Evolutionary conservation across 331 rosid genomes (phyloP).

Genomic region (Ulmus americana): DNA sequence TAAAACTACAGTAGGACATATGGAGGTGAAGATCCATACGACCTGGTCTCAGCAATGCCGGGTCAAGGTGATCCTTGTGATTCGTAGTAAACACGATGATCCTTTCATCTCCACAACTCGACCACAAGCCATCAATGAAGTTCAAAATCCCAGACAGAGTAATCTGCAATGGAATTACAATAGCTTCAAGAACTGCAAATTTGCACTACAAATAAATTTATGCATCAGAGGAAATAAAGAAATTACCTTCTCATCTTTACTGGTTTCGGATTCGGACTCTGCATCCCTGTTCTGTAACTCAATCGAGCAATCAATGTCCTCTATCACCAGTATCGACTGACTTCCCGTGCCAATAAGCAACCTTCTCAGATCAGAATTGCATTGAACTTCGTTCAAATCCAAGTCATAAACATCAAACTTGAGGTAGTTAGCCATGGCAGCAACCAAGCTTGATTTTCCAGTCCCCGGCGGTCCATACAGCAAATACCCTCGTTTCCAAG

Average conservation of each 20-base stretch:
- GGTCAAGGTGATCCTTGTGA: slow-evolving; percentile 42
- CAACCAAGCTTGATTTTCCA: slow-evolving; percentile 53
- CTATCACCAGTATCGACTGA: slow-evolving; percentile 44
- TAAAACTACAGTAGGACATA: slow-evolving; percentile 41
- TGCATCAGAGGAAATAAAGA: not conserved
- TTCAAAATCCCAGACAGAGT: slow-evolving; percentile 45
- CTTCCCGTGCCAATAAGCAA: slow-evolving; percentile 44
- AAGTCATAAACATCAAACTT: slow-evolving; percentile 45
- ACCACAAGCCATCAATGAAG: slow-evolving; percentile 60
- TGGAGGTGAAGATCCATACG: slow-evolving; percentile 57
- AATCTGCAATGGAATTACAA: slow-evolving; percentile 23
- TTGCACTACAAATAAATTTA: not conserved
- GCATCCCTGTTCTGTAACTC: slow-evolving; percentile 38
- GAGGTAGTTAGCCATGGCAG: slow-evolving; percentile 53
- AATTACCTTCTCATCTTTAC: slow-evolving; percentile 41
- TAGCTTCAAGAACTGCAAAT: not conserved
- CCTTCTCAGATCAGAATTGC: slow-evolving; percentile 52
- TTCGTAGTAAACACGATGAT: slow-evolving; percentile 47
- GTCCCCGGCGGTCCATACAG: slow-evolving; percentile 55
- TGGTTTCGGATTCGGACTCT: slow-evolving; percentile 6
- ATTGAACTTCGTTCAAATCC: slow-evolving; percentile 54
- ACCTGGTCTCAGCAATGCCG: slow-evolving; percentile 48
- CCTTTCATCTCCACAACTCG: slow-evolving; percentile 53
- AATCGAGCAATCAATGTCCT: slow-evolving; percentile 54
- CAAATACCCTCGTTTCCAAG: slow-evolving; percentile 54